Evolutionary conservation across 2,329 filamentous ascomycete species (phyloP), one percentile per base, ranked within the genome.

Genomic region (Sordariomycetes sp.): DNA sequence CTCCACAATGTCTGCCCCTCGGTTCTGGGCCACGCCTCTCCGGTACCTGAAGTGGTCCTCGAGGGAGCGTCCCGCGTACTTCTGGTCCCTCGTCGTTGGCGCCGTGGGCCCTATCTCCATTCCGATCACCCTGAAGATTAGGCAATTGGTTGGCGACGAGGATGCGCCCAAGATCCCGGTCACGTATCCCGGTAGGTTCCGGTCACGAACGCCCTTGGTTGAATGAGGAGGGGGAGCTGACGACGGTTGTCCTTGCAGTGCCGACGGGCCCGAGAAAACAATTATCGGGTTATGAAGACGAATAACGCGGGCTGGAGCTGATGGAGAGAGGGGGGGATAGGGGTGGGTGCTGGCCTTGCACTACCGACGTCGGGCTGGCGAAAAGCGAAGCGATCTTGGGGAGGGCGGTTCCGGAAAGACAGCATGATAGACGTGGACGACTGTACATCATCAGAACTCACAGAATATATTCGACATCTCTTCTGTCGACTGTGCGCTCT

Each of bases 11-110:
- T 54, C 56, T 37, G 46, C n/a, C 58, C 87, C 90, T 66, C 79
- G 80, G 67, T 97, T 99, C 87, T 97, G 88, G 85, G 81, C 84
- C 64, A 80, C 82, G 60, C 94, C 94, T 63, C 68, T 95, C 71
- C 85, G 85, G 67, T 97, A 96, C 84, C 75, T 89, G 68, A 87
- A 87, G 74, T 97, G 92, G 90, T 86, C 91, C 57, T 81, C 89
- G 55, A 87, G 90, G 75, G 87, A 94, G 74, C 89, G 88, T 72
- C 94, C 94, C 56, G 91, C 91, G 60, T 88, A 91, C 76, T 96
- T 97, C 80, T 97, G 85, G 82, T 90, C 89, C 66, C 76, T 90
- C 67, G 69, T 89, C 60, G 76, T 97, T 64, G 93, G 89, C 65
- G 76, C 74, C 63, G 67, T 83, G 58, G 91, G 91, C 12, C 94